Evolutionary conservation across 1,284 basidiomycete species (phyloP), one percentile per base, ranked within the genome.

Genomic region (Macrocystidia cucumis): DNA sequence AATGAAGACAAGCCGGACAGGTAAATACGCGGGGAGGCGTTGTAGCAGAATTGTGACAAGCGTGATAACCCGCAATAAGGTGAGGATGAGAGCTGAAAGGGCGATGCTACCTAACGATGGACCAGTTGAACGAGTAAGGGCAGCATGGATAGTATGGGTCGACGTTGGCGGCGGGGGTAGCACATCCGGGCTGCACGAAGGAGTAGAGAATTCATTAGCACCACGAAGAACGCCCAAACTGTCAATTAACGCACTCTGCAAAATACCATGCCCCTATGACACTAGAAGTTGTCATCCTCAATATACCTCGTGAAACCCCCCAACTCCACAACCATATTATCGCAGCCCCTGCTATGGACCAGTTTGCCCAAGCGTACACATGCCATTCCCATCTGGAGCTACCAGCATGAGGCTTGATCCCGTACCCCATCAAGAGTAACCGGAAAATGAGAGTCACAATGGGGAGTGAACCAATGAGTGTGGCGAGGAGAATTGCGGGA

Each of bases 241-340:
- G 11, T n/a, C n/a, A 30, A 42, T 24, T 22, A 2, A 50, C 59
- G 37, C 52, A 88, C 80, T 87, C 74, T 30, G 84, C 72, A 51
- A 91, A 95, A 55, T 95, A 96, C 91, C 91, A 97, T 26, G 85
- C 80, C 1, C 90, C 92, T 24, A 97, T 75, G 1, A 92, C 87
- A 17, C 79, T 84, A 0, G 89, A 81, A 30, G 83, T 79, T 0
- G 81, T 78, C 26, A 86, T 87, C 4, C 89, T 67, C 35, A 91
- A 62, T 0, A 91, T 56, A 1, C 92, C 91, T 20, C 91, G 70
- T 9, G 87, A 77, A 2, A 96, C 80, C 11, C 80, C 86, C 87
- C 91, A 93, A 7, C 76, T 86, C 91, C 91, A 97, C 1, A 92
- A 57, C 88, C 91, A 95, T 0, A 88, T 66, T 0, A 63, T 65